Evolutionary conservation across 192 early-diverging fungal species (phyloP), one percentile per base, ranked within the genome.

Genomic region (Geosiphon pyriformis): DNA sequence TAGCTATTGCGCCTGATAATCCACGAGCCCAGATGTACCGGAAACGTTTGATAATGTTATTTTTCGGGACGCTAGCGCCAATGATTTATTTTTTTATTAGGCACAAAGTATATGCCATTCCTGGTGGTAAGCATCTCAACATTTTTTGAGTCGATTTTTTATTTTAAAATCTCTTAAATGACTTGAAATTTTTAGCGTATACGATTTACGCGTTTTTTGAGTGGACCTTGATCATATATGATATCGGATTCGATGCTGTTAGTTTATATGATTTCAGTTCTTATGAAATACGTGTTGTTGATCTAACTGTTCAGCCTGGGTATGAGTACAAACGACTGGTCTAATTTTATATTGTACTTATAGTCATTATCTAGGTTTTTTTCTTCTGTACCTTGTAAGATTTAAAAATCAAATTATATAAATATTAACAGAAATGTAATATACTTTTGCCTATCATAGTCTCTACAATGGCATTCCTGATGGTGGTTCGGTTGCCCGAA

Each of bases 201-300:
- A 90, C 87, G 20, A 80, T 73, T 50, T 92, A 92, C 63, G 86
- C 88, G 32, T 90, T 91, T 76, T 92, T 91, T 67, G 90, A 91
- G 64, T 92, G 89, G 90, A 81, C 86, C 11, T 71, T 92, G 23
- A 92, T 92, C 52, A 29, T 88, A n/a, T 88, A 89, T 35, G 86
- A 88, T 66, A 85, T 92, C 18, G 79, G 82, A 62, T 91, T 86
- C 66, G 89, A 90, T 63, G 86, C 86, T n/a, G 79, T 88, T 27
- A 81, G 83, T 65, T 77, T 82, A 65, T 75, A 82, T 49, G 90
- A 92, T 73, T 90, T 90, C 70, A 59, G 71, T 32, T 74, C 70
- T 17, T 77, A 83, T 64, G 78, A 81, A 67, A 68, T 85, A 34
- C 58, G 68, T 30, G 71, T 85, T 23, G 65, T 83, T 15, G 78